Evolutionary conservation across 805 yeast species (phyloP).

Genomic region (Lachancea waltii): DNA sequence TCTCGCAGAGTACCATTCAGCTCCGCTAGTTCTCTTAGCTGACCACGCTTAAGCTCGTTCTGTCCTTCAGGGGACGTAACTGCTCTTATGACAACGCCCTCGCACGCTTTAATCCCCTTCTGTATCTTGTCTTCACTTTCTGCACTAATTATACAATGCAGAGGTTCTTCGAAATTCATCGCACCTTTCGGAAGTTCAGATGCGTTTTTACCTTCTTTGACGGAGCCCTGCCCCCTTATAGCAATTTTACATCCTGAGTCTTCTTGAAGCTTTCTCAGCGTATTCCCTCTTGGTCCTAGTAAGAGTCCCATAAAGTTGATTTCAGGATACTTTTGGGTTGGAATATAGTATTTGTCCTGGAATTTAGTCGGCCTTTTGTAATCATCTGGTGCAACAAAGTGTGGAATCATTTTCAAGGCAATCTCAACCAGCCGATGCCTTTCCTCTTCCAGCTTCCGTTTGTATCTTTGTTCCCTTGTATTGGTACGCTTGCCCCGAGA

Average conservation of each 20-base stretch:
- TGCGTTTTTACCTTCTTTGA: constrained; percentile 76
- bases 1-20: constrained; percentile 91
- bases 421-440: constrained; percentile 70
- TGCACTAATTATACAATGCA: constrained; percentile 83
- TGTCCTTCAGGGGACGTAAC: constrained; percentile 88
- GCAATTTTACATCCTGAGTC: constrained; percentile 86
- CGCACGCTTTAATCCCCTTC: constrained; percentile 66
- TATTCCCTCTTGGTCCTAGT: constrained; percentile 94
- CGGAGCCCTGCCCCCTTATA: constrained; percentile 92
- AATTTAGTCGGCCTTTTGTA: constrained; percentile 67
- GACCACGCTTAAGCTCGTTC: constrained; percentile 85
- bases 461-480: constrained; percentile 67
- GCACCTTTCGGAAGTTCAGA: constrained; percentile 42
- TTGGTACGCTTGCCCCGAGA: constrained; percentile 74
- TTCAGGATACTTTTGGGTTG: constrained; percentile 80
- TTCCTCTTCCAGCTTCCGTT: constrained; percentile 64
- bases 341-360: constrained; percentile 76
- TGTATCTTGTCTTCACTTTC: constrained; percentile 73
- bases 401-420: constrained; percentile 66
- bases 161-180: constrained; percentile 64
- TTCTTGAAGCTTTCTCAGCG: constrained; percentile 70
- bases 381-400: constrained; percentile 72
- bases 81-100: constrained; percentile 74
- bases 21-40: constrained; percentile 84
- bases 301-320: constrained; percentile 88